These are phyloP conservation scores for Coemansia sp. DNA, from an alignment of 192 early-diverging fungal genomes.

Conservation along the genomic window DNA sequence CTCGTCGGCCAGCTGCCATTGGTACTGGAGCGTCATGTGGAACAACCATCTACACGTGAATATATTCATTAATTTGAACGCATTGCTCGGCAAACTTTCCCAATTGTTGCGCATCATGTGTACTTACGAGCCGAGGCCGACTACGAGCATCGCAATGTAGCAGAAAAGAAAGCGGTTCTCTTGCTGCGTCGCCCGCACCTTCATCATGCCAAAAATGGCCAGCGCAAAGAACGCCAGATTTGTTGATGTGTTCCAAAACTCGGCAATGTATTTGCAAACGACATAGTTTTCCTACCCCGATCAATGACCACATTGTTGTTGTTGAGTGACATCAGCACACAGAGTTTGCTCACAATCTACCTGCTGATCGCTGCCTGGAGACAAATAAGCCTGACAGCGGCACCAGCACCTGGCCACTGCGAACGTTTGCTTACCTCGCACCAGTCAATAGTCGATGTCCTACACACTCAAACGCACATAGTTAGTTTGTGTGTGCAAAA, in stretches of 20 bases:
- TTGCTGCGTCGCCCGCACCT: conserved; percentile 44
- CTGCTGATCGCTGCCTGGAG: too few species aligned
- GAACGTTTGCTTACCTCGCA: conserved; percentile 60
- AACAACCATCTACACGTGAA: conserved; percentile 44
- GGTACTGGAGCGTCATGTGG: conserved; percentile 69
- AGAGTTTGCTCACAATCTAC: too few species aligned
- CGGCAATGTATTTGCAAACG: conserved; percentile 64
- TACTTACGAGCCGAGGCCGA: conserved; percentile 67
- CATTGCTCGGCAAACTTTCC: not conserved
- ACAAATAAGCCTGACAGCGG: too few species aligned
- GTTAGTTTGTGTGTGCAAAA: not conserved
- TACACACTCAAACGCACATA: conserved; percentile 11
- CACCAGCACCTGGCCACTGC: too few species aligned
- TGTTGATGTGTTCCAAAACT: conserved; percentile 69
- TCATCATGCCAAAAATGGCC: conserved; percentile 59
- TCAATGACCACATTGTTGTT: conserved; percentile 64
- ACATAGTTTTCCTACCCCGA: conserved; percentile 70
- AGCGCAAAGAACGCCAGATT: conserved; percentile 47
- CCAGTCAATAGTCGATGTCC: conserved; percentile 70
- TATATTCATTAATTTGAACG: not conserved
- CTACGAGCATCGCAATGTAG: conserved; percentile 55
- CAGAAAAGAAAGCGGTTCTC: conserved; percentile 54
- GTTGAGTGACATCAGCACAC: conserved; percentile 57
- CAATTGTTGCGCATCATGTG: conserved; percentile 6
- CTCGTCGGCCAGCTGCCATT: conserved; percentile 73